These are phyloP conservation scores for Leucoagaricus sp. DNA, from an alignment of 1,284 basidiomycete species.

Conservation along the genomic window DNA sequence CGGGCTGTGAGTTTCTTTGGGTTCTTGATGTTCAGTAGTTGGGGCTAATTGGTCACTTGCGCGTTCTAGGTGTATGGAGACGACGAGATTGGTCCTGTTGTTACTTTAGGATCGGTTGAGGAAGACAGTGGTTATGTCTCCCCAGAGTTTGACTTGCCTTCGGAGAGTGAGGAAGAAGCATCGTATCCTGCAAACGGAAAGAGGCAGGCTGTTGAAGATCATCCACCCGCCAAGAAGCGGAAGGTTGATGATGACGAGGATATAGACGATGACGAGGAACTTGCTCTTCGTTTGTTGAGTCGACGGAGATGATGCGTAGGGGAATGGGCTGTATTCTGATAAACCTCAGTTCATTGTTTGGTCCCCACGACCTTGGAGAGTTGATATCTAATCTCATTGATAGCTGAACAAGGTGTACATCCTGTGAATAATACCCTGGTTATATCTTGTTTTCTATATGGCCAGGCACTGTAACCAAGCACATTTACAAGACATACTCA, in stretches of 20 bases:
- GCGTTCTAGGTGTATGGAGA: constrained; percentile 22
- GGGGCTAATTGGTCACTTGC: constrained; percentile 13
- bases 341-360: too few relatives aligned
- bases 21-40: neutral
- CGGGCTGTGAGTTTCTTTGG: constrained; percentile 45
- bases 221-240: constrained; percentile 13
- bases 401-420: too few relatives aligned
- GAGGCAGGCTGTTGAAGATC: constrained; percentile 15
- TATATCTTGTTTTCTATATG: too few relatives aligned
- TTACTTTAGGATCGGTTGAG: constrained; percentile 37
- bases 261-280: constrained; percentile 29
- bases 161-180: constrained; percentile 47
- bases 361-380: too few relatives aligned
- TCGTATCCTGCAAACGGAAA: constrained; percentile 37
- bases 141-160: constrained; percentile 68
- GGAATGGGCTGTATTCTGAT: too few relatives aligned
- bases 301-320: constrained; percentile 17
- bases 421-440: too few relatives aligned
- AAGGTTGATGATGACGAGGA: constrained; percentile 16
- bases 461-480: too few relatives aligned
- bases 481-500: too few relatives aligned
- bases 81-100: constrained; percentile 23
- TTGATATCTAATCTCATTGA: too few relatives aligned
- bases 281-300: constrained; percentile 28
- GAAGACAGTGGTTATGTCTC: constrained; percentile 72